Conservation (phyloP, 106 monocot genomes). For the Acanthochlamys bracteata region DNA sequence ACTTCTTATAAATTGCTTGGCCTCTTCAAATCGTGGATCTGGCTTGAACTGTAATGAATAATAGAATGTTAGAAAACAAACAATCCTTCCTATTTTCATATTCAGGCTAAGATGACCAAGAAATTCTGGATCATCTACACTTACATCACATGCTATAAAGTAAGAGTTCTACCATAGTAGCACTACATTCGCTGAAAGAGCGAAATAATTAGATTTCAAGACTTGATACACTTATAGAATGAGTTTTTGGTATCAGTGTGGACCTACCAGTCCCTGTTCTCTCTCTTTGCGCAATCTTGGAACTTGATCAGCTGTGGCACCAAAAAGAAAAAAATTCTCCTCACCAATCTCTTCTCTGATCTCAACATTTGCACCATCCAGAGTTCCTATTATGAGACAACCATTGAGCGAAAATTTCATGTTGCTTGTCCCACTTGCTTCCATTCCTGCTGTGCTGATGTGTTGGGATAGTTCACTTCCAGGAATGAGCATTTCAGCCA, state of each 20-base stretch:
- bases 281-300: constrained; percentile 67
- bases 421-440: constrained; percentile 94
- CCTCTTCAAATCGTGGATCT: constrained; percentile 82
- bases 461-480: constrained; percentile 95
- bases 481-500: constrained; percentile 82
- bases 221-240: too few relatives aligned
- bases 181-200: too few relatives aligned
- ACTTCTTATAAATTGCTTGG: constrained; percentile 58
- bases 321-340: constrained; percentile 94
- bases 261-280: constrained; percentile 64
- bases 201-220: too few relatives aligned
- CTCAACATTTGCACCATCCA: constrained; percentile 95
- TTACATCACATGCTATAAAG: too few relatives aligned
- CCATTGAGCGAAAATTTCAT: constrained; percentile 97
- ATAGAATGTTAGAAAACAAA: neutral
- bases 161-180: too few relatives aligned
- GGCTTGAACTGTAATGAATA: constrained; percentile 59
- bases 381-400: constrained; percentile 83
- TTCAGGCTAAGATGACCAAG: too few relatives aligned
- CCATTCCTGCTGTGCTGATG: constrained; percentile 95
- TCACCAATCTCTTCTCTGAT: constrained; percentile 88
- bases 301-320: constrained; percentile 81
- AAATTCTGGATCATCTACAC: too few relatives aligned
- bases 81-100: too few relatives aligned
- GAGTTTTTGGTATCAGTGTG: neutral